Evolutionary conservation across 1,284 basidiomycete species (phyloP).

Genomic region (Hymenochaete sp.): DNA sequence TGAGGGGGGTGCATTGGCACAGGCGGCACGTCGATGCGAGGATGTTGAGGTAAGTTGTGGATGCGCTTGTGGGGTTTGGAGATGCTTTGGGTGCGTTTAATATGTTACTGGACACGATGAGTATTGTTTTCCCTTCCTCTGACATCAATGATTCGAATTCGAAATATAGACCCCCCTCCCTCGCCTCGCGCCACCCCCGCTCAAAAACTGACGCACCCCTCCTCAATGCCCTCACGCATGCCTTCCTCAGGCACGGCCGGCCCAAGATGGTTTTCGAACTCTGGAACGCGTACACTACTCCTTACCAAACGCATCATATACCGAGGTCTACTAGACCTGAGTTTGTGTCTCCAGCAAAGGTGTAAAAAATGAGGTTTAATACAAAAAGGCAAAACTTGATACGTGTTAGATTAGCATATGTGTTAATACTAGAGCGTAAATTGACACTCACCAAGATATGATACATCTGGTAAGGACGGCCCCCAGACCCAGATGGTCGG

Average conservation of each 20-base stretch:
- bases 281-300: conserved; percentile 46
- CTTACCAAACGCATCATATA: conserved; percentile 50
- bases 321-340: no score
- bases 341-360: no score
- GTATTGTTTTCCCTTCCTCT: no score
- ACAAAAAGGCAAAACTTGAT: no score
- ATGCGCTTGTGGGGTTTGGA: conserved; percentile 38
- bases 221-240: conserved; percentile 48
- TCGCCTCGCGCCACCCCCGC: background rate
- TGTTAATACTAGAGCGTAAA: no score
- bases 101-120: conserved; percentile 32
- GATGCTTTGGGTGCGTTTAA: conserved; percentile 40
- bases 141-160: no score
- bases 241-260: conserved; percentile 39
- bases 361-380: no score
- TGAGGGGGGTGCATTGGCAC: conserved; percentile 25
- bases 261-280: conserved; percentile 53
- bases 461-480: no score
- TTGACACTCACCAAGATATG: no score
- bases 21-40: conserved; percentile 36
- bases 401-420: no score
- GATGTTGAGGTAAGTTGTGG: conserved; percentile 42
- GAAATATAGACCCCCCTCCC: background rate
- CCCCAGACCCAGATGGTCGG: no score
- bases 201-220: conserved; percentile 26